Conservation (phyloP, 306 rosid species). For the Quercus engelmannii region DNA sequence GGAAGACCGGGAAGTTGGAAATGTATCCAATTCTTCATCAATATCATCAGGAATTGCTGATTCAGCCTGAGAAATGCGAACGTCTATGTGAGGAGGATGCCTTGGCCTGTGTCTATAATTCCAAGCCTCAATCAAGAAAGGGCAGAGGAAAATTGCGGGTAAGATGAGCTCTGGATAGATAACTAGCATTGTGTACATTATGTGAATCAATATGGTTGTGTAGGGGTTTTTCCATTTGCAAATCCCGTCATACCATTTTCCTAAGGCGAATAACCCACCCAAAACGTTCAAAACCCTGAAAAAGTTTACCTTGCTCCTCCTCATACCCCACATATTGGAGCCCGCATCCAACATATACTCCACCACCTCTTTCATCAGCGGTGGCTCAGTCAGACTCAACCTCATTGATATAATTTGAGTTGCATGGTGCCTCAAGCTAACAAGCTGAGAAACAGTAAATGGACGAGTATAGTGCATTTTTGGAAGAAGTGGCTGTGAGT, state of each 20-base stretch:
- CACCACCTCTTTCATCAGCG: conserved; percentile 19
- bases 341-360: conserved; percentile 29
- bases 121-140: neutral
- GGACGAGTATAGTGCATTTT: conserved; percentile 15
- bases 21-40: too few species aligned
- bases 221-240: conserved; percentile 22
- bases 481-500: conserved; percentile 9
- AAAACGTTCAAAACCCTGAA: conserved; percentile 27
- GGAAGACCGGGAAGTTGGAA: too few species aligned
- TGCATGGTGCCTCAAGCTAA: conserved; percentile 4
- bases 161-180: conserved; percentile 16
- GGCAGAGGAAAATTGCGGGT: neutral
- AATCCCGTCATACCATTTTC: conserved; percentile 10
- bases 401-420: neutral
- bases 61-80: accelerated
- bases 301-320: conserved; percentile 32
- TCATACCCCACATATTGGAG: conserved; percentile 27
- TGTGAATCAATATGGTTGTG: neutral
- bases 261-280: neutral
- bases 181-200: neutral
- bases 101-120: neutral
- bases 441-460: neutral
- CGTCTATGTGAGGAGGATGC: too few species aligned
- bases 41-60: accelerated
- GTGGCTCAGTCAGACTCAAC: conserved; percentile 22